Conservation (phyloP, 192 early-diverging fungal genomes). For the Spizellomyces sp. region DNA sequence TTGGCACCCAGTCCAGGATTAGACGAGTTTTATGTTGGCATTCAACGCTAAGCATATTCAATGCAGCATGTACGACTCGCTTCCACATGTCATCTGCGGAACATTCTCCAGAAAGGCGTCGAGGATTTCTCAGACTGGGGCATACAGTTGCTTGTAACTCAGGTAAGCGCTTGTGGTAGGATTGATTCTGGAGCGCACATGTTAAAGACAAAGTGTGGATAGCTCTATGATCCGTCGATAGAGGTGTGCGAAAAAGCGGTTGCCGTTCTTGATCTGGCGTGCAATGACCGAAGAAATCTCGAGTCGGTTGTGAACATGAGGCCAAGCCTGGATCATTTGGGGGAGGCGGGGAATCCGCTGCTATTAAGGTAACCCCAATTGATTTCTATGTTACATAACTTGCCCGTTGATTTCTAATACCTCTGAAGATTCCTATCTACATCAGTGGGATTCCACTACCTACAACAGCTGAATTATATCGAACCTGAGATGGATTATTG, state of each 20-base stretch:
- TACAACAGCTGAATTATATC: conserved; percentile 72
- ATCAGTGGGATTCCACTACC: conserved; percentile 71
- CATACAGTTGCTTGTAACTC: conserved; percentile 68
- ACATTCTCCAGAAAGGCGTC: conserved; percentile 57
- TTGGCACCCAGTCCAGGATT: conserved; percentile 1
- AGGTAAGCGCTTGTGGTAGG: conserved; percentile 37
- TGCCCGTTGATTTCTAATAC: neutral
- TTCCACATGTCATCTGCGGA: conserved; percentile 72
- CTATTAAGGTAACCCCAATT: conserved; percentile 48
- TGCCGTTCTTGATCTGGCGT: conserved; percentile 66
- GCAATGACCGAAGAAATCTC: conserved; percentile 63
- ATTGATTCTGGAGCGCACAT: no score
- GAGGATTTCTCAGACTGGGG: conserved; percentile 73
- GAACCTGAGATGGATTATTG: conserved; percentile 78
- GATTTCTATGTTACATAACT: neutral
- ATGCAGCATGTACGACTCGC: conserved; percentile 67
- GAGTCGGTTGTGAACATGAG: conserved; percentile 70
- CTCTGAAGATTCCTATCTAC: conserved; percentile 60
- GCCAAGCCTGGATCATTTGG: conserved; percentile 76
- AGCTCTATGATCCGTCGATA: conserved; percentile 76
- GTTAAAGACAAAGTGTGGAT: neutral
- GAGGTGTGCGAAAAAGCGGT: conserved; percentile 76
- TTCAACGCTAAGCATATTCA: neutral
- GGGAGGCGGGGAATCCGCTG: conserved; percentile 67
- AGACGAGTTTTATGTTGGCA: neutral